Base-by-base conservation (phyloP, 441 rosid species). In the Mallotus japonicus region DNA sequence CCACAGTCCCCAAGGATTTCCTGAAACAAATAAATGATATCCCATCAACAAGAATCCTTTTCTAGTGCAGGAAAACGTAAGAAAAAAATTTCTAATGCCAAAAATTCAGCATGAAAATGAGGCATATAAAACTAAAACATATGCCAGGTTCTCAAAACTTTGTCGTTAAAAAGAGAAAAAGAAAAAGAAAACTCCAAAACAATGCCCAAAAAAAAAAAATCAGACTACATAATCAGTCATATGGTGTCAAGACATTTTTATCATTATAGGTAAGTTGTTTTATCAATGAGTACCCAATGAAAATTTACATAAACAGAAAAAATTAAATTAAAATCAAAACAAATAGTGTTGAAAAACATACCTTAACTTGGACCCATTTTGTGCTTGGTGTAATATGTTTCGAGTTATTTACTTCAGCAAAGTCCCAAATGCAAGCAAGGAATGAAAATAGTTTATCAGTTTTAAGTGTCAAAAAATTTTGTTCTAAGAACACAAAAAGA, bases 291-390 rank as follows among this genome's bases (percentile, higher is more conserved):
- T 50, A 71, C n/a, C 47, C 19, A n/a, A 61, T 34, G 37, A 47
- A 17, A 61, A 71, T 19, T 14, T 6, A 37, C 20, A 20, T 49
- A 8, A 37, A 59, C 32, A 2, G 32, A 28, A 28, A 28, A 28
- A 15, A 58, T 64, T 55, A 70, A 63, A 74, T 0, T 14, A 59
- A 72, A 49, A 14, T 42, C 56, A 9, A 51, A 37, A 3, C 67
- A 44, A 28, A 40, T 16, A 63, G 40, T 9, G 62, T 50, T 34
- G 14, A 65, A 67, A 65, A 62, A 11, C 64, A 62, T 87, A 96
- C 98, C 97, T 96, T 96, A 56, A 96, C 99, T 78, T 93, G 93
- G 73, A 89, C 97, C 99, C 99, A 95, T 58, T 93, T 91, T 19
- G 92, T 89, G 85, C 92, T 83, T 58, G 99, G 89, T 22, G 93